phyloP scores from a whole-genome alignment of 1,284 basidiomycete genomes.

The Trametes pubescens region DNA sequence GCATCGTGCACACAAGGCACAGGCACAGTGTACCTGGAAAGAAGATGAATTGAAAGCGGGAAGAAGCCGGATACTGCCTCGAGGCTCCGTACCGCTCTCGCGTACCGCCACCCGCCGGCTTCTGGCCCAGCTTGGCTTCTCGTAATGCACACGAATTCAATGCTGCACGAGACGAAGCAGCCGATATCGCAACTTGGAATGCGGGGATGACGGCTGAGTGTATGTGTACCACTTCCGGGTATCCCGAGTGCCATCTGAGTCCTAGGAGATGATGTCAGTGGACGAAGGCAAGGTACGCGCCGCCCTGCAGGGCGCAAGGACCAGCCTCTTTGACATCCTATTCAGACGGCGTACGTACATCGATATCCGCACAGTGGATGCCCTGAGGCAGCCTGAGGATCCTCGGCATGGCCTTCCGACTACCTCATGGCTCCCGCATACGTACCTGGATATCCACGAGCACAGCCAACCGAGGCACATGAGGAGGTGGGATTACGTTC shows the following conservation, averaged over 20 bases:
- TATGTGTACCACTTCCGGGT: background rate
- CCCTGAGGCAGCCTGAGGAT: background rate
- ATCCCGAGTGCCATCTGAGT: background rate
- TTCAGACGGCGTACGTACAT: background rate
- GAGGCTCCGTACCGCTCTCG: conserved; percentile 3
- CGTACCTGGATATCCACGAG: background rate
- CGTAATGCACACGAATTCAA: background rate
- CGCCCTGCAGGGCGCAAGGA: background rate
- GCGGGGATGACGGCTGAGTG: too few species aligned
- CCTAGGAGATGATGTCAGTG: background rate
- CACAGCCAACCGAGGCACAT: background rate
- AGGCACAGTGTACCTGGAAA: conserved; percentile 11
- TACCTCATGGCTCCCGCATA: background rate
- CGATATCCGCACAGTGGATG: background rate
- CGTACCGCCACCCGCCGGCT: background rate
- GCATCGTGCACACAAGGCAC: conserved; percentile 4
- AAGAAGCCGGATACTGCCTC: conserved; percentile 3
- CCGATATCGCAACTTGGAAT: background rate
- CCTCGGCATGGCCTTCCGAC: background rate
- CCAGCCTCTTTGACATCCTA: background rate
- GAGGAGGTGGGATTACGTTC: background rate
- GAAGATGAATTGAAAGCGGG: background rate
- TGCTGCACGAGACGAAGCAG: too few species aligned
- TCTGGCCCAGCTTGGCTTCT: background rate
- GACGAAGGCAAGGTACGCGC: background rate